These are phyloP conservation scores for Mucor racemosus DNA, from an alignment of 371 early-diverging fungal genomes.

Conservation along the genomic window DNA sequence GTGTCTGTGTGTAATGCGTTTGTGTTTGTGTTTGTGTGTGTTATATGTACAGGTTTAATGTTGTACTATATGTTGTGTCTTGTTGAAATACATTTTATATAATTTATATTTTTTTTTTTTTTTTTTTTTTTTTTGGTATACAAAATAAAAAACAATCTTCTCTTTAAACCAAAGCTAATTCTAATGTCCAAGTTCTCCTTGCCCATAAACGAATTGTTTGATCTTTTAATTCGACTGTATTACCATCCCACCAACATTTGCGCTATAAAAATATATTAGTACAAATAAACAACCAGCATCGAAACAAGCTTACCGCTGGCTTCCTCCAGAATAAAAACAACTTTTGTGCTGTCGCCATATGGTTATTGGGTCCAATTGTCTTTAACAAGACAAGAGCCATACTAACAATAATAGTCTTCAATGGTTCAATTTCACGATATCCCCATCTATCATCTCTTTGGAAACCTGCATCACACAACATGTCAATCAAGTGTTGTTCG, in stretches of 20 bases:
- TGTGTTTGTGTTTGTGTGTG: neutral
- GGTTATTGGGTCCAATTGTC: slow-evolving; percentile 74
- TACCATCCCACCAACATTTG: slow-evolving; percentile 80
- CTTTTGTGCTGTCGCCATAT: slow-evolving; percentile 82
- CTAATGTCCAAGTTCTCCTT: slow-evolving; percentile 84
- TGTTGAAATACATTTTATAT: neutral
- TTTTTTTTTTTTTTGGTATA: no score
- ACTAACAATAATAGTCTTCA: slow-evolving; percentile 69
- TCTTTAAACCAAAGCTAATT: slow-evolving; percentile 73
- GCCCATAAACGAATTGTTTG: slow-evolving; percentile 79
- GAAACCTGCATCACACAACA: slow-evolving; percentile 87
- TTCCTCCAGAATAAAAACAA: slow-evolving; percentile 84
- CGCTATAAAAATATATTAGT: slow-evolving; percentile 21
- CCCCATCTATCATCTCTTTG: slow-evolving; percentile 78
- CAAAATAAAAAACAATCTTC: neutral
- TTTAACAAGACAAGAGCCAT: slow-evolving; percentile 74
- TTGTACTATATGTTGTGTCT: neutral
- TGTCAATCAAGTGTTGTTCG: slow-evolving; percentile 85
- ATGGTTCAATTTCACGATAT: slow-evolving; percentile 76
- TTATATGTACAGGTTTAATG: neutral
- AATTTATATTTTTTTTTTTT: neutral
- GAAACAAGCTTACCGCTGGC: slow-evolving; percentile 67
- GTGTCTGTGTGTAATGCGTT: slow-evolving; percentile 8
- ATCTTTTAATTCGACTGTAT: slow-evolving; percentile 64
- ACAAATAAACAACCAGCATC: neutral